A percentile compares a stretch with the other conserved stretches of the same genome.
These are phyloP conservation scores for Phytophthora ramorum DNA, from an alignment of 352 stramenopile species.

Conservation along the genomic window DNA sequence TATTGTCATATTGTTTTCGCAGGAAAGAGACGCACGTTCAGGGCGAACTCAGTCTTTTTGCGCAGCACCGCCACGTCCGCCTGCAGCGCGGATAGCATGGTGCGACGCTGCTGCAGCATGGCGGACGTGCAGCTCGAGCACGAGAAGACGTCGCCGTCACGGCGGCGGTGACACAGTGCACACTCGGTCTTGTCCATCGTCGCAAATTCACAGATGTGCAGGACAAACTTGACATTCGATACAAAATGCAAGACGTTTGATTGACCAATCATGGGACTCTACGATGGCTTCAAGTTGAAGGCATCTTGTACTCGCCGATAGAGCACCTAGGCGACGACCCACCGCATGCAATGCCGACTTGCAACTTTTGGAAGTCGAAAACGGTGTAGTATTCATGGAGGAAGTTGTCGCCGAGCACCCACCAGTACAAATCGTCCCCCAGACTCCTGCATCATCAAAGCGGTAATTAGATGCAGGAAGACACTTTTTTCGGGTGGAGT, in stretches of 20 bases:
- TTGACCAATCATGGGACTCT: constrained; percentile 4
- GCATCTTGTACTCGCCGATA: constrained; percentile 1
- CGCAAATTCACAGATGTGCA: background rate
- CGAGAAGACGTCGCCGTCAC: constrained; percentile 46
- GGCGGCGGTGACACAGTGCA: constrained; percentile 57
- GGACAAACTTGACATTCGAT: too few relatives aligned
- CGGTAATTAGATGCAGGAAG: background rate
- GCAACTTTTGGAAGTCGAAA: constrained; percentile 53
- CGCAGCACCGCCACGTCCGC: constrained; percentile 82
- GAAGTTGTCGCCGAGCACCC: constrained; percentile 71
- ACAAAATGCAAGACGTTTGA: background rate
- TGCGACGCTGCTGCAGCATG: constrained; percentile 79
- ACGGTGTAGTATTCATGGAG: constrained; percentile 70
- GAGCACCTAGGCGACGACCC: constrained; percentile 22
- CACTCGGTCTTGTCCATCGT: constrained; percentile 59
- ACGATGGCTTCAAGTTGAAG: constrained; percentile 10
- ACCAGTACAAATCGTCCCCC: constrained; percentile 56
- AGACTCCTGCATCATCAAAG: constrained; percentile 27
- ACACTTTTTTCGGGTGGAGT: background rate
- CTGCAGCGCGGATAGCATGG: constrained; percentile 75
- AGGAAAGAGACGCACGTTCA: constrained; percentile 51
- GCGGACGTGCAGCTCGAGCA: constrained; percentile 72
- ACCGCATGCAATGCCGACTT: constrained; percentile 61
- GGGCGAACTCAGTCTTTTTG: constrained; percentile 76
- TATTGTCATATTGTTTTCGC: constrained; percentile 3